Conservation (phyloP, 805 yeast species). For the Ogataea philodendri region DNA sequence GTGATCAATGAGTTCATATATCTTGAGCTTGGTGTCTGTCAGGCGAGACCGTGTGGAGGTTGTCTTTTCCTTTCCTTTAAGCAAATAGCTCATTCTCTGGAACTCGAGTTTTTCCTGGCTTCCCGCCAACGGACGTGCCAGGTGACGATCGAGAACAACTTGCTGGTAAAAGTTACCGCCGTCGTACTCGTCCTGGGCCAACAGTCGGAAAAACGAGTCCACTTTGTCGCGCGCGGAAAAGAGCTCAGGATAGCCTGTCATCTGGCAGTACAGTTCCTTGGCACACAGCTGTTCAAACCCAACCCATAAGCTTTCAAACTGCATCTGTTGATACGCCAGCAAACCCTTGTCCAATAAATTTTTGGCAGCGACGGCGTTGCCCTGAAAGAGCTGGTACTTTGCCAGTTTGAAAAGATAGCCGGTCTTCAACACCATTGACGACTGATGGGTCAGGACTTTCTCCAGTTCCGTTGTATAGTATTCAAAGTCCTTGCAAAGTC, state of each 20-base stretch:
- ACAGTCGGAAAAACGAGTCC: conserved; percentile 3
- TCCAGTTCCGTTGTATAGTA: conserved; percentile 52
- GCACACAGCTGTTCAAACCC: conserved; percentile 6
- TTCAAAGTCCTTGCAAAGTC: conserved; percentile 57
- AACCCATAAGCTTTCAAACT: conserved; percentile 10
- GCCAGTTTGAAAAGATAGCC: conserved; percentile 23
- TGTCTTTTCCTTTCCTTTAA: conserved; percentile 9
- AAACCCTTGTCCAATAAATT: conserved; percentile 5
- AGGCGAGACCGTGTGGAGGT: not conserved
- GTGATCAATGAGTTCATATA: conserved; percentile 1
- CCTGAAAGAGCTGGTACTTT: conserved; percentile 22
- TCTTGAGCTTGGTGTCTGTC: not conserved
- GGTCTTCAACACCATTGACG: conserved; percentile 29
- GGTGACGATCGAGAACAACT: not conserved
- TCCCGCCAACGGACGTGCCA: conserved; percentile 1
- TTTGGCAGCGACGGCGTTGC: conserved; percentile 7
- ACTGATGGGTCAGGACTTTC: conserved; percentile 34
- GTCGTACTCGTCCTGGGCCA: conserved; percentile 5
- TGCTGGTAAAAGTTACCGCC: conserved; percentile 11
- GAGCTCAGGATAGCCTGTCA: conserved; percentile 1
- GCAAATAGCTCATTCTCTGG: conserved; percentile 6
- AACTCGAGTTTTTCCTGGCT: not conserved
- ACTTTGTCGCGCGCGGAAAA: conserved; percentile 2
- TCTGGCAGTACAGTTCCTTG: conserved; percentile 13
- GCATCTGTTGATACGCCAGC: conserved; percentile 1